phyloP scores from a whole-genome alignment of 495 filamentous ascomycete species.

The Tuber aestivum region DNA sequence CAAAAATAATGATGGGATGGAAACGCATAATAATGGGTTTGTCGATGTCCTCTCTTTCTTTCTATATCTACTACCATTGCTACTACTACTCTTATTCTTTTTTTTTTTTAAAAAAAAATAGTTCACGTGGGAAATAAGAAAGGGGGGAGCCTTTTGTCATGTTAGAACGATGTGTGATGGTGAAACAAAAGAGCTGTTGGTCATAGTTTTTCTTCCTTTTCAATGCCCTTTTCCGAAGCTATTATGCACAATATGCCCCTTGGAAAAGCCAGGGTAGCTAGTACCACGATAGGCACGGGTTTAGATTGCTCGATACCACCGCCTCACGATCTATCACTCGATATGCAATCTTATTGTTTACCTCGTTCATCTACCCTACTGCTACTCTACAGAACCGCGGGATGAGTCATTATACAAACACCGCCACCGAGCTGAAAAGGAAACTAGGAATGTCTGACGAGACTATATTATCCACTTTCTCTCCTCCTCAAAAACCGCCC shows the following conservation, averaged over 20 bases:
- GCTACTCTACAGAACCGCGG: not conserved
- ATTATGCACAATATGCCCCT: not conserved
- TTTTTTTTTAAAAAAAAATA: conserved; percentile 30
- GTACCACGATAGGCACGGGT: not conserved
- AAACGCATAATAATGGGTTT: not conserved
- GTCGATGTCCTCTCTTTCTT: not conserved
- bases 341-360: not conserved
- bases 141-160: conserved; percentile 27
- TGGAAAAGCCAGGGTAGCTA: not conserved
- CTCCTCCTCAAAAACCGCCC: not conserved
- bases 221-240: not conserved
- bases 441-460: not conserved
- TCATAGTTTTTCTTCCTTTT: conserved; percentile 8
- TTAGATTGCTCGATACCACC: not conserved
- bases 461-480: not conserved
- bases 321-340: not conserved
- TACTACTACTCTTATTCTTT: not conserved
- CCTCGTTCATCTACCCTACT: not conserved
- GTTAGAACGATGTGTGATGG: conserved; percentile 28
- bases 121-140: conserved; percentile 14
- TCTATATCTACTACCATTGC: not conserved
- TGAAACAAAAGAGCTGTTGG: conserved; percentile 25
- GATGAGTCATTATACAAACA: not conserved
- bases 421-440: not conserved
- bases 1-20: conserved; percentile 53